Evolutionary conservation across 2,329 filamentous ascomycete genomes (phyloP).

Genomic region (Cladobotryum protrusum): DNA sequence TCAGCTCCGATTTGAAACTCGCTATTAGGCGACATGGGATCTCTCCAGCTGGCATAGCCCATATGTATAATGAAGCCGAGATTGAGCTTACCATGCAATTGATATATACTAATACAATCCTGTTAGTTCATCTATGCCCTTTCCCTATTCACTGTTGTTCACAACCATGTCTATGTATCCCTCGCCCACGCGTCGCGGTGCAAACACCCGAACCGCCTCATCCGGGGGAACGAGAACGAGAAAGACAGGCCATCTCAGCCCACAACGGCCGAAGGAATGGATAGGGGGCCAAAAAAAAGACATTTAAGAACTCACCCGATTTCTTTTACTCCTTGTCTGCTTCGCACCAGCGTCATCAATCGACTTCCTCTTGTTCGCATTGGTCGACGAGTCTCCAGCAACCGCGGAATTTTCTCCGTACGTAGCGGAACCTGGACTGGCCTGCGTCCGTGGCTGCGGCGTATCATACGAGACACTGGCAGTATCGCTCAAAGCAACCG

Average conservation of each 20-base stretch:
- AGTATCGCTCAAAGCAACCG: slow-evolving; percentile 24
- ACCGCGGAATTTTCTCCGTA: slow-evolving; percentile 47
- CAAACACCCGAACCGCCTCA: no score
- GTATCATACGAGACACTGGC: slow-evolving; percentile 28
- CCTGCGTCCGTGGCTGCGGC: slow-evolving; percentile 25
- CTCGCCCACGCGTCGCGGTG: no score
- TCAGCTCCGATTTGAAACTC: background rate
- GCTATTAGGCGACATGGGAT: no score
- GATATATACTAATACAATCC: slow-evolving; percentile 46
- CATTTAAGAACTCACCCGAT: slow-evolving; percentile 39
- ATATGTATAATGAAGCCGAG: background rate
- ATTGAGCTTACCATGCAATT: slow-evolving; percentile 49
- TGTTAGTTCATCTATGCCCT: background rate
- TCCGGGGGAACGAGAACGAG: background rate
- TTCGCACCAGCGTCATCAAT: slow-evolving; percentile 41
- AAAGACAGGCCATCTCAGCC: background rate
- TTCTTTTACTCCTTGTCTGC: slow-evolving; percentile 55
- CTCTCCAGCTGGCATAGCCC: no score
- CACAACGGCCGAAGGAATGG: background rate
- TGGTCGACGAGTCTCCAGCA: slow-evolving; percentile 17
- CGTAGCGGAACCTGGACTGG: slow-evolving; percentile 33
- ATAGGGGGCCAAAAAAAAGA: background rate
- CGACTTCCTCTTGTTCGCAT: slow-evolving; percentile 31
- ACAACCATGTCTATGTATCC: no score
- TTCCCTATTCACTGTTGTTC: no score